These are phyloP conservation scores for Mortierella sp. DNA, from an alignment of 371 early-diverging fungal species.

Conservation along the genomic window DNA sequence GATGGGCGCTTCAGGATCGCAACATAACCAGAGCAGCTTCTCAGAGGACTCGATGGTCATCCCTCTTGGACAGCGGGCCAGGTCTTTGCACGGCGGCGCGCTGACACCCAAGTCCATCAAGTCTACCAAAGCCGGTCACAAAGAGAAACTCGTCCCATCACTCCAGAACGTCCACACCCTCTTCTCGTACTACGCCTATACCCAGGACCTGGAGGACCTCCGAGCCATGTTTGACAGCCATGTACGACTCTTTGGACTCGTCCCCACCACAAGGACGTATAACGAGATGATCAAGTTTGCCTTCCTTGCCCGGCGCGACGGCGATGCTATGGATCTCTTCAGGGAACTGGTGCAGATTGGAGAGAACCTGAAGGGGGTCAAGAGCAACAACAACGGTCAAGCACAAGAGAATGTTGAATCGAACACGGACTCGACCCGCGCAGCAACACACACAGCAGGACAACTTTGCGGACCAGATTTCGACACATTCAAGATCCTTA, in stretches of 20 bases:
- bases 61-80: constrained; percentile 36
- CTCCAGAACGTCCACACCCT: constrained; percentile 47
- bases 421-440: constrained; percentile 43
- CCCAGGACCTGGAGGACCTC: constrained; percentile 49
- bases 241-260: constrained; percentile 50
- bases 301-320: constrained; percentile 38
- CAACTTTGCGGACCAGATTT: constrained; percentile 44
- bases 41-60: constrained; percentile 19
- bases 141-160: constrained; percentile 32
- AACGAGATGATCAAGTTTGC: constrained; percentile 57
- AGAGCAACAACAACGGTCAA: constrained; percentile 3
- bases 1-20: not conserved
- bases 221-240: constrained; percentile 49
- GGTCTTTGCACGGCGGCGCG: constrained; percentile 38
- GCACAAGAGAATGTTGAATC: constrained; percentile 40
- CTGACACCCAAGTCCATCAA: constrained; percentile 7
- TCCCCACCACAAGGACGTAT: constrained; percentile 45
- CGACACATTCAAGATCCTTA: constrained; percentile 43
- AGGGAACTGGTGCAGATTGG: constrained; percentile 46
- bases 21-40: constrained; percentile 3
- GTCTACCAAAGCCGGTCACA: not conserved
- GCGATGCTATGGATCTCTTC: constrained; percentile 37
- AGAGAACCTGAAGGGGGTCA: constrained; percentile 30
- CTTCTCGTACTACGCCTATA: constrained; percentile 49
- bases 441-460: constrained; percentile 11